Evolutionary conservation across 2,329 filamentous ascomycete genomes (phyloP).

Genomic region (Diplodia sapinea): DNA sequence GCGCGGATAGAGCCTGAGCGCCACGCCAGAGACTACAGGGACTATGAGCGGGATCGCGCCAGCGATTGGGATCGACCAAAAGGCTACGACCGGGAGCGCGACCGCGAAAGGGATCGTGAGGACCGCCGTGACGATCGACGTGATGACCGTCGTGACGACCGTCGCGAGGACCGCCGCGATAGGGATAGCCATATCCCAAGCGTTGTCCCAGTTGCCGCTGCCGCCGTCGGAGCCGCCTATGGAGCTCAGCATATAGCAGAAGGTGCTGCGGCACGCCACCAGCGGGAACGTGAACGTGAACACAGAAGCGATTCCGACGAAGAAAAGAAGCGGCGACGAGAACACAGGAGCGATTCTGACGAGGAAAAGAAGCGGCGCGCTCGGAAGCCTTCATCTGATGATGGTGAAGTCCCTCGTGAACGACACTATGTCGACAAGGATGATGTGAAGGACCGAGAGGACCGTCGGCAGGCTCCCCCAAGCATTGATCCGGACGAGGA

Average conservation of each 20-base stretch:
- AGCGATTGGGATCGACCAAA: constrained; percentile 31
- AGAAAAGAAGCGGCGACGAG: constrained; percentile 35
- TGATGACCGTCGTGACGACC: constrained; percentile 37
- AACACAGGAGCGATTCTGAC: constrained; percentile 33
- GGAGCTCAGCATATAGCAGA: constrained; percentile 35
- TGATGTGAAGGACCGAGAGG: constrained; percentile 40
- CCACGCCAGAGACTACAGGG: constrained; percentile 30
- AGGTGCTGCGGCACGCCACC: constrained; percentile 11
- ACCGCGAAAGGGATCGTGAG: constrained; percentile 33
- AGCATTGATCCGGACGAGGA: constrained; percentile 57
- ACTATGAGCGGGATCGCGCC: constrained; percentile 30
- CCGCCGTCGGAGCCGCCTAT: constrained; percentile 37
- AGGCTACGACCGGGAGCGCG: constrained; percentile 32
- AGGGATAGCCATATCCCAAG: constrained; percentile 31
- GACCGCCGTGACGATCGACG: constrained; percentile 31
- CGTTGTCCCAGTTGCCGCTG: constrained; percentile 35
- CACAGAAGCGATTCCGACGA: constrained; percentile 36
- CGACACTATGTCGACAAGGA: constrained; percentile 44
- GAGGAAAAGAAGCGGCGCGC: constrained; percentile 38
- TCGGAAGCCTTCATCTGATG: constrained; percentile 40
- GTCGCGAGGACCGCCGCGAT: constrained; percentile 39
- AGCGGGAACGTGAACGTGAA: constrained; percentile 20
- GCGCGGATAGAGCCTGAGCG: constrained; percentile 35
- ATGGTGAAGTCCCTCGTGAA: constrained; percentile 41
- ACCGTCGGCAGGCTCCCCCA: constrained; percentile 38